Evolutionary conservation across 768 basidiomycete species (phyloP), one percentile per base, ranked within the genome.

Genomic region (Naganishia friedmannii): DNA sequence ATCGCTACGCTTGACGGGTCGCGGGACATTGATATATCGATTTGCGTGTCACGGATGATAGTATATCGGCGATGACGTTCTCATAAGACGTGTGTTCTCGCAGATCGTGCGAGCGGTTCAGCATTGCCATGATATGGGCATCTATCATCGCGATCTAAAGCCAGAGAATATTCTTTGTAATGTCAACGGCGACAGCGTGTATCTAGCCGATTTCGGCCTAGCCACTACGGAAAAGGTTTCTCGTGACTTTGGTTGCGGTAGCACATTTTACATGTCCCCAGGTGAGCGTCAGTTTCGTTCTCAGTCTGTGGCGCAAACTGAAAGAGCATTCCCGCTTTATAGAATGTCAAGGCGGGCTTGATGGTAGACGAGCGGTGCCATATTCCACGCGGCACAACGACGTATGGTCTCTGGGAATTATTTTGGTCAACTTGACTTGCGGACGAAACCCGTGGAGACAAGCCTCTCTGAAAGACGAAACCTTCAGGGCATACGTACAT

Each of bases 191-290:
- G 83, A 85, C 73, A 85, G 87, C 63, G 86, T 96, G 65, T 88
- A 91, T 65, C 86, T 98, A 72, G 94, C 93, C 45, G 95, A 98
- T 82, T 98, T 98, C 80, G 95, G 95, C 28, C 86, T 98, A 8
- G 85, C 94, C 2, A 96, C 94, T 5, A 90, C 89, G 26, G 92
- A 95, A 73, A 87, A 86, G 77, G 84, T 86, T 67, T 93, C 91
- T 76, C 86, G 86, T 67, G 94, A 98, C 80, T 92, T 93, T 81
- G 87, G 91, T 65, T 96, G 93, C 42, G 94, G 94, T n/a, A 93
- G 91, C 75, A 87, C 93, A n/a, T 96, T 93, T 82, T 95, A 96
- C 82, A 94, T 98, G 90, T 93, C 92, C 77, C 94, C 94, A 82
- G 92, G 77, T 81, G 67, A 72, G 79, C 72, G 12, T 13, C 60